Base-by-base conservation (phyloP, 2,329 filamentous ascomycete species). In the Aspergillus calidoustus region DNA sequence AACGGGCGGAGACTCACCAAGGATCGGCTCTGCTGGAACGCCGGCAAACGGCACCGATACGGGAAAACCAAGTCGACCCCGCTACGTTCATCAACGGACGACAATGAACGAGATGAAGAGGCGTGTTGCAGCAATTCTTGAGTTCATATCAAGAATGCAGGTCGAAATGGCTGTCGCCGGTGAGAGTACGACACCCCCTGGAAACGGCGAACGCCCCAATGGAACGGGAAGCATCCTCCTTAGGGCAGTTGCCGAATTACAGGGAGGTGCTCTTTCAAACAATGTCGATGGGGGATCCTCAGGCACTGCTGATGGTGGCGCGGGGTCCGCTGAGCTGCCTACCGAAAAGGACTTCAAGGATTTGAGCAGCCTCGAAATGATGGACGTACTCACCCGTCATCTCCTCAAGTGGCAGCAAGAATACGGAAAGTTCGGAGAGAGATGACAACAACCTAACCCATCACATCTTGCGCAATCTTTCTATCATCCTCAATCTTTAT, bases 91-190 rank as follows among this genome's bases (percentile, higher is more conserved):
- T 64, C 81, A 86, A 57, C 81, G 83, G 68, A 86, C 93, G 60
- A 93, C 89, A 30, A 91, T 96, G 88, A 89, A 89, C 62, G 93
- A 97, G 72, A 93, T 96, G 87, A 92, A 91, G 78, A 87, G 91
- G 66, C 89, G 92, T 9, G 92, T 93, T 6, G 87, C 91, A 4
- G 90, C 87, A 22, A 96, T 97, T 73, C 84, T 96, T 62, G 92
- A 95, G 68, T 97, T 94, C 72, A 97, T 97, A 65, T 89, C 91
- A 4, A 88, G 92, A 67, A 94, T 92, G 60, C 93, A 97, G 75
- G 84, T 96, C 7, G 93, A 97, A 71, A 86, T 96, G 77, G 92
- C 91, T 1, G 87, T 86, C 31, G 76, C 77, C 79, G 64, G 82
- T 78, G 81, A 69, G 76, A 82, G 66, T 72, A 80, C 66, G 66